Evolutionary conservation across 805 yeast species (phyloP), one percentile per base, ranked within the genome.

Genomic region (Saturnispora gosingensis): DNA sequence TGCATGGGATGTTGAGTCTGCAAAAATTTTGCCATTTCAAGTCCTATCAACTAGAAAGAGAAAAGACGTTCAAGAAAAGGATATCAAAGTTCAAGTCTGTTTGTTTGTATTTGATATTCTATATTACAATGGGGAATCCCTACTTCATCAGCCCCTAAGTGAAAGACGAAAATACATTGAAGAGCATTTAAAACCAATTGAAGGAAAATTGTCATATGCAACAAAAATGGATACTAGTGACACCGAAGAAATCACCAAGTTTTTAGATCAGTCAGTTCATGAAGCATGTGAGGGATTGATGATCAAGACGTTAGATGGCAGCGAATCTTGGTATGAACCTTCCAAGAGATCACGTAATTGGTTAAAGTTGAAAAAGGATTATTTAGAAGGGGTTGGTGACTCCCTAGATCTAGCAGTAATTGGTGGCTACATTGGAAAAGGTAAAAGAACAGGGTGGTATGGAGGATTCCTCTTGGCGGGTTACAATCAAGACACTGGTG

Each of bases 291-390:
- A 93, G 67, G 99, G 99, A 0, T 74, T 93, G 48, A 93, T 93
- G 99, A 90, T 93, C 43, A 93, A 93, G 65, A 81, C 88, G 68
- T 70, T 91, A 36, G 83, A 85, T 52, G 95, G 96, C 1, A 66
- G 66, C 11, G 96, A 89, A 46, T 83, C 95, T 3, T 78, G 72
- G 49, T 93, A 93, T 65, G 96, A 93, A 68, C 99, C 99, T 20
- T 86, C 96, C 24, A 91, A 91, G 66, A 77, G 99, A 64, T 87
- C 96, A 2, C 74, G 96, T 52, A 90, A 93, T 67, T 93, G 99
- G 99, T 74, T 93, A 56, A 93, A 93, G 63, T 72, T 93, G 63
- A 93, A 93, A 68, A 93, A 93, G 67, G 99, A 93, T 68, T 93
- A 93, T 61, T 73, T 93, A 46, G 87, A 86, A 16, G 99, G 99